These are phyloP conservation scores for Dactylonectria estremocensis DNA, from an alignment of 2,329 filamentous ascomycete genomes.

Conservation along the genomic window DNA sequence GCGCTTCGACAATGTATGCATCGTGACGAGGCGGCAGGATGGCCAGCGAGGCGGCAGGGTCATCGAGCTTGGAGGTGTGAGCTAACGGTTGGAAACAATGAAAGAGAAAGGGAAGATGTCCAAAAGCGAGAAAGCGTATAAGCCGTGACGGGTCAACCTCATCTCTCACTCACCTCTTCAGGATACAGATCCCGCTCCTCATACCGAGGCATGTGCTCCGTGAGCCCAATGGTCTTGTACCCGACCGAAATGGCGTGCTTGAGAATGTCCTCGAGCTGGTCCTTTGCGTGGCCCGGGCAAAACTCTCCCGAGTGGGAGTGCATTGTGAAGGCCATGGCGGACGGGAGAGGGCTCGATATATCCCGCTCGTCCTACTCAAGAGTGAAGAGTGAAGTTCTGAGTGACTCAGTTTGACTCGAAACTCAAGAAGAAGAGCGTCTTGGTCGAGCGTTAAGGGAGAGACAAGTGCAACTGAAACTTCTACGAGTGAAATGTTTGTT, in stretches of 20 bases:
- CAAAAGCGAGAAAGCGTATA: not conserved
- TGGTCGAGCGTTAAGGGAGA: too few species aligned
- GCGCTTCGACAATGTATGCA: conserved; percentile 83
- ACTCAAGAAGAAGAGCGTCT: too few species aligned
- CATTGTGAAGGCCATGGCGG: conserved; percentile 93
- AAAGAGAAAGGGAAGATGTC: not conserved
- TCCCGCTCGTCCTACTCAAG: not conserved
- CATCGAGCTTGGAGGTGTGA: conserved; percentile 59
- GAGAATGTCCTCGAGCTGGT: conserved; percentile 87
- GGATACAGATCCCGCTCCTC: conserved; percentile 86
- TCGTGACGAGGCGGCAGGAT: conserved; percentile 71
- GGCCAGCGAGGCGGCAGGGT: conserved; percentile 64
- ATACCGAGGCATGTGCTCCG: conserved; percentile 94
- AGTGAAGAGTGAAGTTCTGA: not conserved
- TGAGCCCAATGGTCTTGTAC: conserved; percentile 88
- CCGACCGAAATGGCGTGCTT: conserved; percentile 82
- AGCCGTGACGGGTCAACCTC: not conserved
- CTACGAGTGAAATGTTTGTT: not conserved
- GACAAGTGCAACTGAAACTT: not conserved
- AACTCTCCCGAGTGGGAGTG: conserved; percentile 99
- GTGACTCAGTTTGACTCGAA: not conserved
- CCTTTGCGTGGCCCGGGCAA: conserved; percentile 89
- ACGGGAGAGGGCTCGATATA: too few species aligned
- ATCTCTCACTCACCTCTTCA: conserved; percentile 76
- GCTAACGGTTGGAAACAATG: not conserved